phyloP scores from a whole-genome alignment of 768 basidiomycete species.

The Daedaleopsis sinensis region DNA sequence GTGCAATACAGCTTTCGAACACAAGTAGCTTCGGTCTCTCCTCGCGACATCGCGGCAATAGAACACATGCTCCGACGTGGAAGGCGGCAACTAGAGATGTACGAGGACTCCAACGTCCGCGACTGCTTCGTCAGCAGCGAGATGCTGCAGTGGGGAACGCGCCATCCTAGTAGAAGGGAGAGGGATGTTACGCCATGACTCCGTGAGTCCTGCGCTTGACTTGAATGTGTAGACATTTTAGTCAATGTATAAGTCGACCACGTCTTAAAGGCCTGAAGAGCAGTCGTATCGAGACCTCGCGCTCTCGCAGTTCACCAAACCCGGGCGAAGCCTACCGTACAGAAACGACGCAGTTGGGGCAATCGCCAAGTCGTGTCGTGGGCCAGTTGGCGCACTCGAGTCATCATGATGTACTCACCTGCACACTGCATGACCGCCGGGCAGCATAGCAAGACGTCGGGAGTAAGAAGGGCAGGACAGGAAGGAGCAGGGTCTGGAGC shows the following conservation, averaged over 20 bases:
- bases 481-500: not conserved
- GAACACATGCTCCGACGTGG: constrained; percentile 80
- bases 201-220: too few species aligned
- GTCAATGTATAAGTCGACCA: too few species aligned
- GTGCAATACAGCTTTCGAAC: constrained; percentile 71
- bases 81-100: constrained; percentile 66
- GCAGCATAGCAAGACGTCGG: too few species aligned
- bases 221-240: too few species aligned
- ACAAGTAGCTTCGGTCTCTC: constrained; percentile 61
- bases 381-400: not conserved
- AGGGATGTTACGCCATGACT: not conserved
- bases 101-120: constrained; percentile 65
- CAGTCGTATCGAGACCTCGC: too few species aligned
- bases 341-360: too few species aligned
- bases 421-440: too few species aligned
- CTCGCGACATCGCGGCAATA: constrained; percentile 67
- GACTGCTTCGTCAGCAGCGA: constrained; percentile 76
- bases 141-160: constrained; percentile 67
- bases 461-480: not conserved
- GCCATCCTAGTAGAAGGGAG: constrained; percentile 22
- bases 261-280: too few species aligned
- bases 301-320: too few species aligned
- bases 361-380: not conserved
- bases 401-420: not conserved
- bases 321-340: too few species aligned